A percentile compares a stretch with the other conserved stretches of the same genome.
Evolutionary conservation across 2,329 filamentous ascomycete genomes (phyloP).

Genomic region (Penicillium polonicum): DNA sequence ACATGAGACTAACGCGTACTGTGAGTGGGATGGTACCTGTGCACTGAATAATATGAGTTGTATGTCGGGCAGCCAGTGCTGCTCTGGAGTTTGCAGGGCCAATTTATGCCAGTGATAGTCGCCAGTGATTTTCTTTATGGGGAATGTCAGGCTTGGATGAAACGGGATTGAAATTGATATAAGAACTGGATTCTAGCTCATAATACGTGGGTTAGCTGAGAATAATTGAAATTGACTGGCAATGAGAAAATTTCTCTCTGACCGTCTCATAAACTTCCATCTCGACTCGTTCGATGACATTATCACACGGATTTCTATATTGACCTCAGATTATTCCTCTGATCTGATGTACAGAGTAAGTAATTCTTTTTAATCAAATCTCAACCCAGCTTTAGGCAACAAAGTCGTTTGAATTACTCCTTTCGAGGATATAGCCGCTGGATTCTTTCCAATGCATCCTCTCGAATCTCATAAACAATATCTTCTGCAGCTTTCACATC

Average conservation of each 20-base stretch:
- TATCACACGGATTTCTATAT: background rate
- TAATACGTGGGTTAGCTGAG: background rate
- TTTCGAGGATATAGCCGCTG: background rate
- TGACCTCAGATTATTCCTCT: background rate
- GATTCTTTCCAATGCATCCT: conserved; percentile 14
- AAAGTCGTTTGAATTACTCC: background rate
- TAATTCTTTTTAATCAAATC: background rate
- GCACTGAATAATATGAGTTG: background rate
- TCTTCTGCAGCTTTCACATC: conserved; percentile 40
- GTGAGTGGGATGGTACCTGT: background rate
- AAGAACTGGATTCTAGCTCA: background rate
- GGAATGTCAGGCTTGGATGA: background rate
- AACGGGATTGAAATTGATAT: background rate
- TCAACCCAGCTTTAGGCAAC: background rate
- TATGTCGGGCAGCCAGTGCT: background rate
- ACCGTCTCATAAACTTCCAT: background rate
- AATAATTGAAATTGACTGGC: background rate
- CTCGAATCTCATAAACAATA: conserved; percentile 38
- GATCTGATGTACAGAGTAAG: background rate
- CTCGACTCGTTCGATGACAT: background rate
- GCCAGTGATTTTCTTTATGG: background rate
- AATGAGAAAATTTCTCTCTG: background rate
- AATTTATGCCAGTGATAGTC: background rate
- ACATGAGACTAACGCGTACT: background rate
- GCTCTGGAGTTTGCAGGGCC: background rate